Evolutionary conservation across 2,329 filamentous ascomycete genomes (phyloP), one percentile per base, ranked within the genome.

Genomic region (Lomentospora prolificans): DNA sequence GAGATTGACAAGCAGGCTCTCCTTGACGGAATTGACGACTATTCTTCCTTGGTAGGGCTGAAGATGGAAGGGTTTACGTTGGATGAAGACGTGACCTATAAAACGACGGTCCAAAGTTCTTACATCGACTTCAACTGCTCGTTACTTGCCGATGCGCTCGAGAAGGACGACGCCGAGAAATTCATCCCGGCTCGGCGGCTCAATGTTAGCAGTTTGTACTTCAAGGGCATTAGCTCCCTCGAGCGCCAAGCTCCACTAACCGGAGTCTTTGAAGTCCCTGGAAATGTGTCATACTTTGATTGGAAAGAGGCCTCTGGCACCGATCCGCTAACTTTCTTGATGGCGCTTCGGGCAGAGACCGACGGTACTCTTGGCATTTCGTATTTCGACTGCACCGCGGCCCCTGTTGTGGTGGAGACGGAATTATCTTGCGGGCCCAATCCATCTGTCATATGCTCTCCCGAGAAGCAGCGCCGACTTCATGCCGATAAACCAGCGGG

Each of bases 1-100:
- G 41, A 24, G 8, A 19, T 55, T 7, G 41, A 57, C 19, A 2
- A 24, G 1, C 12, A 50, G 1, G 52, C 28, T n/a, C 48, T 55
- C 5, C 9, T 41, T 9, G 25, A 30, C n/a, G 51, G 24, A 1
- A 19, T 17, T 1, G 22, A 36, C 1, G 36, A 55, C 3, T 57
- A 55, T 7, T 41, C 51, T 8, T 55, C 56, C 0, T 44, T 55
- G 0, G 12, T 51, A 6, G 51, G 56, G 1, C 12, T 55, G 3
- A 55, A 55, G 1, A 50, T 52, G 12, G 50, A 57, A 51, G 46
- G 46, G 10, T 12, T 55, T 22, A 46, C 3, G 5, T 10, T 44
- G 4, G 28, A 25, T 3, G 4, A 12, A 10, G 10, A 33, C 12
- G 22, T 36, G 12, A 31, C 52, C 4, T 57, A 55, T 36, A n/a